Evolutionary conservation across 1,139 yeast genomes (phyloP), one percentile per base, ranked within the genome.

Genomic region (Diutina pseudorugosa): DNA sequence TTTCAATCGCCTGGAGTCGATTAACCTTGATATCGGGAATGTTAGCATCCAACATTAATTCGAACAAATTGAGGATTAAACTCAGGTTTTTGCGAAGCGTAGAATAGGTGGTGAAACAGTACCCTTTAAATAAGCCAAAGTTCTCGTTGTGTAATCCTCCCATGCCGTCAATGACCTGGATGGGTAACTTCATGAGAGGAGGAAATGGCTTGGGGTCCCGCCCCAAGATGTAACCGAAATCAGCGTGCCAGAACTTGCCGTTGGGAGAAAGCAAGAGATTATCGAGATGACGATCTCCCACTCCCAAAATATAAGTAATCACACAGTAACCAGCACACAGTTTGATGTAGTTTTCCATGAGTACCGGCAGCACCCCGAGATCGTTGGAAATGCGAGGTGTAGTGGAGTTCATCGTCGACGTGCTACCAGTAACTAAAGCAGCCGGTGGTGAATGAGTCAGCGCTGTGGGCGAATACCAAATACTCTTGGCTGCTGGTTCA

Each of bases 271-370:
- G 63, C 43, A 94, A 72, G 56, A 94, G 71, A 62, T 94, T 94
- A 61, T 94, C 99, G 56, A 94, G 72, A 70, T 94, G 99, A 53
- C 99, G 77, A 67, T 94, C 98, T 19, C 99, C 99, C 11, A 94
- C 97, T 3, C 98, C 98, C 12, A 94, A 70, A 5, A 94, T 71
- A 61, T 94, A 94, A 0, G 98, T 94, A 41, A 94, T 88, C 2
- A 94, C 98, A 73, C 98, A 93, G 64, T 94, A 93, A 0, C 98
- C 98, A 30, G 98, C 98, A 66, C 98, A 90, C 2, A 97, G 89
- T 57, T 91, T 80, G 14, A 94, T 94, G 67, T 88, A 94, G 57
- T 87, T 93, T 59, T 93, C 98, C 96, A 93, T 89, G 0, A 83
- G 85, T 56, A 78, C 78, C 0, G 83, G 74, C 18, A 82, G 76